Percentiles rank a stretch among this genome's conserved stretches.
Conservation (phyloP, 306 rosid species). For the Corylus heterophylla region DNA sequence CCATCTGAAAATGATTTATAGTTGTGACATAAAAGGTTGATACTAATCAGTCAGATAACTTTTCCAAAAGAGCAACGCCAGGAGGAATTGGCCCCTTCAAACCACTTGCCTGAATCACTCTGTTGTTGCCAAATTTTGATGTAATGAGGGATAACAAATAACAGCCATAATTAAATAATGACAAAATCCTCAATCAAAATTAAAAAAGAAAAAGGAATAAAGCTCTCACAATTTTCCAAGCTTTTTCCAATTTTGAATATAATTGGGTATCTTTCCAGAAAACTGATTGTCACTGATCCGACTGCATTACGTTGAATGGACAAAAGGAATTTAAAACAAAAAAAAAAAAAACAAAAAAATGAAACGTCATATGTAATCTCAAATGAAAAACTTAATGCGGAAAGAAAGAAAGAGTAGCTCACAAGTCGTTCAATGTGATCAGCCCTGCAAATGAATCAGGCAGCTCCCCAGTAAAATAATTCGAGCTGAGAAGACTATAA, state of each 20-base stretch:
- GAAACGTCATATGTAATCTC: not conserved
- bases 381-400: not conserved
- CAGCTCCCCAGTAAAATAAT: conserved; percentile 41
- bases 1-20: not conserved
- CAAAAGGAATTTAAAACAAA: not conserved
- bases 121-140: conserved; percentile 26
- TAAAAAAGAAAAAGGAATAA: not conserved
- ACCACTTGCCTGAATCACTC: conserved; percentile 74
- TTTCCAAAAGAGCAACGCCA: conserved; percentile 40
- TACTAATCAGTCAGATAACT: conserved; percentile 61
- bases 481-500: conserved; percentile 53
- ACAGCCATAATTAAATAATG: not conserved
- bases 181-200: not conserved
- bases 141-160: conserved; percentile 5
- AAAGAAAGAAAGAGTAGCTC: conserved; percentile 28
- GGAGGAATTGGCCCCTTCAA: conserved; percentile 77
- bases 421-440: conserved; percentile 43
- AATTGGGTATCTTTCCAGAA: conserved; percentile 57
- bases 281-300: conserved; percentile 62
- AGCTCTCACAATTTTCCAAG: conserved; percentile 48
- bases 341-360: not conserved
- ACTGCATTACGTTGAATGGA: conserved; percentile 38
- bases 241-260: conserved; percentile 54
- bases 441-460: conserved; percentile 37
- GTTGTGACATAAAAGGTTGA: not conserved